phyloP scores from a whole-genome alignment of 208 protist species.

The Crithidia brevicula region DNA sequence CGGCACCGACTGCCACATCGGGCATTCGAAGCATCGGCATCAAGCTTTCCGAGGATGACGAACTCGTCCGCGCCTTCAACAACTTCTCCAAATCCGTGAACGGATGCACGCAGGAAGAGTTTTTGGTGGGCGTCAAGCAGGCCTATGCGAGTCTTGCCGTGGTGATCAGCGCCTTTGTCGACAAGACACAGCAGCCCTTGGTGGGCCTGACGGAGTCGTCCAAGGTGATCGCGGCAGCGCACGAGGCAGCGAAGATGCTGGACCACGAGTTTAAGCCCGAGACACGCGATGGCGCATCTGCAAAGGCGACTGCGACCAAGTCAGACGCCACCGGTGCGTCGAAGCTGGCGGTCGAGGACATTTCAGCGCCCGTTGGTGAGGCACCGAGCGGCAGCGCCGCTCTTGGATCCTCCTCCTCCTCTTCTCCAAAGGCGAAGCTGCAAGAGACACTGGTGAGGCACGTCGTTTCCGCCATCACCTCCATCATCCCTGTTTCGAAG shows the following conservation, averaged over 20 bases:
- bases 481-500: slow-evolving; percentile 58
- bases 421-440: slow-evolving; percentile 27
- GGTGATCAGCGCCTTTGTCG: slow-evolving; percentile 39
- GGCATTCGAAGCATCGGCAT: slow-evolving; percentile 34
- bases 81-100: slow-evolving; percentile 47
- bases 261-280: slow-evolving; percentile 28
- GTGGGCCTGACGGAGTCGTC: slow-evolving; percentile 25
- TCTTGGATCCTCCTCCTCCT: not conserved
- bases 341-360: not conserved
- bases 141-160: slow-evolving; percentile 67
- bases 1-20: slow-evolving; percentile 1
- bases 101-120: slow-evolving; percentile 61
- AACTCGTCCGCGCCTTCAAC: slow-evolving; percentile 53
- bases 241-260: slow-evolving; percentile 34
- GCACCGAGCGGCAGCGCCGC: not conserved
- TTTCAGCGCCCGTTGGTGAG: not conserved
- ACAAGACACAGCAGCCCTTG: slow-evolving; percentile 27
- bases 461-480: slow-evolving; percentile 36
- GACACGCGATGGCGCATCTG: not conserved
- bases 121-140: slow-evolving; percentile 69
- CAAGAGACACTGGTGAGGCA: slow-evolving; percentile 21
- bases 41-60: slow-evolving; percentile 38
- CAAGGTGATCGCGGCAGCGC: slow-evolving; percentile 26
- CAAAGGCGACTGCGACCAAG: not conserved
- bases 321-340: not conserved